These are phyloP conservation scores for Aureobasidium sp. DNA, from an alignment of 2,329 filamentous ascomycete species.

Conservation along the genomic window DNA sequence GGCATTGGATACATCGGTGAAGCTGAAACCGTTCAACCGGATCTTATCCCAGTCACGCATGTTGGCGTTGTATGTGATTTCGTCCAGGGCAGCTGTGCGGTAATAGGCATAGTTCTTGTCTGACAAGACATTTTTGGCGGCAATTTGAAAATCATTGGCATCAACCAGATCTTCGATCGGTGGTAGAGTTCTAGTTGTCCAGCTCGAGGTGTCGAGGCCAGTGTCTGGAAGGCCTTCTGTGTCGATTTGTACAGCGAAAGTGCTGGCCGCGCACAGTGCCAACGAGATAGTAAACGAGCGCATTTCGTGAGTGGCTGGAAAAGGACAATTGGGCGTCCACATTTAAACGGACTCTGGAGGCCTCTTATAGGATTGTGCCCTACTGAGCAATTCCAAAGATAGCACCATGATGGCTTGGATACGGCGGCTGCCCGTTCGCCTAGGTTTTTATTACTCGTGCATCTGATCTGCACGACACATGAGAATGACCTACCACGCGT, in stretches of 20 bases:
- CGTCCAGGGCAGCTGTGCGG: constrained; percentile 24
- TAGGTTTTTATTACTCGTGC: neutral
- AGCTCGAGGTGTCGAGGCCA: constrained; percentile 24
- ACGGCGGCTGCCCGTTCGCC: neutral
- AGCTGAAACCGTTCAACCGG: constrained; percentile 24
- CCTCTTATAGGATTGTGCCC: neutral
- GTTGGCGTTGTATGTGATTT: constrained; percentile 25
- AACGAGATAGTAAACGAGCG: neutral
- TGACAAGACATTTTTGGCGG: constrained; percentile 34
- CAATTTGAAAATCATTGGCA: constrained; percentile 27
- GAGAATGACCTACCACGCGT: neutral
- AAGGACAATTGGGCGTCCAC: neutral
- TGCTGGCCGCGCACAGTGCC: neutral
- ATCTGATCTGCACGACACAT: neutral
- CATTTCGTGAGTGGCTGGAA: neutral
- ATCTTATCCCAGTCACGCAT: constrained; percentile 25
- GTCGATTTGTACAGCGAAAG: constrained; percentile 18
- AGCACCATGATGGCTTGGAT: neutral
- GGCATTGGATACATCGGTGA: constrained; percentile 21
- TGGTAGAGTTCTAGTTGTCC: constrained; percentile 22
- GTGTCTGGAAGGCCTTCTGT: constrained; percentile 26
- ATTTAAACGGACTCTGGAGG: neutral
- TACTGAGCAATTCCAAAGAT: neutral
- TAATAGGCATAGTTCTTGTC: constrained; percentile 29
- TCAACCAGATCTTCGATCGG: constrained; percentile 23